A percentile compares a stretch with the other conserved stretches of the same genome.
Conservation (phyloP, 352 stramenopile genomes). For the Blastocystis sp. region DNA sequence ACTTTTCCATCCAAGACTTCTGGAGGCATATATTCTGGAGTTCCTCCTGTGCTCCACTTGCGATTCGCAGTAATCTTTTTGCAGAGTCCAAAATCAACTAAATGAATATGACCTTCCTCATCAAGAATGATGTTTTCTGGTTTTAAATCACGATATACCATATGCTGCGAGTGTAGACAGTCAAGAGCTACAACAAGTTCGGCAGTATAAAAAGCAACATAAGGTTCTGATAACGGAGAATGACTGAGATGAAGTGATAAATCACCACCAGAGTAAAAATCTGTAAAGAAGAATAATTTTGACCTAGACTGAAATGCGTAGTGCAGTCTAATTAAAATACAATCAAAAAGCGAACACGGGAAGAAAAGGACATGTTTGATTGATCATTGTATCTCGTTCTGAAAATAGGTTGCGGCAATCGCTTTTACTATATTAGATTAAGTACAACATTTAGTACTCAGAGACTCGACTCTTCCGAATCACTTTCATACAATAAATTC, state of each 20-base stretch:
- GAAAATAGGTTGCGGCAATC: slow-evolving; percentile 69
- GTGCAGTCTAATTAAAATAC: slow-evolving; percentile 80
- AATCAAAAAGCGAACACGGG: not conserved
- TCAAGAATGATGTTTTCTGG: slow-evolving; percentile 86
- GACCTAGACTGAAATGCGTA: slow-evolving; percentile 89
- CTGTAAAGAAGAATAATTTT: slow-evolving; percentile 92
- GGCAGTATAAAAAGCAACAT: slow-evolving; percentile 82
- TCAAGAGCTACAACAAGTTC: slow-evolving; percentile 83
- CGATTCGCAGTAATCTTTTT: slow-evolving; percentile 65
- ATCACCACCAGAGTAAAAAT: slow-evolving; percentile 93
- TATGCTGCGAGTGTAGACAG: slow-evolving; percentile 80
- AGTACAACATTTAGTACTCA: slow-evolving; percentile 85
- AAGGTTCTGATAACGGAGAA: slow-evolving; percentile 85
- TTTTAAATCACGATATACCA: slow-evolving; percentile 90
- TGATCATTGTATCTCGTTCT: slow-evolving; percentile 84
- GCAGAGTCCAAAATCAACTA: slow-evolving; percentile 82
- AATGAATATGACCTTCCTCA: slow-evolving; percentile 79
- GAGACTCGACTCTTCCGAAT: slow-evolving; percentile 81
- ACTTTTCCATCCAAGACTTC: slow-evolving; percentile 75
- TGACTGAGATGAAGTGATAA: slow-evolving; percentile 91
- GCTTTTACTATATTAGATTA: slow-evolving; percentile 68
- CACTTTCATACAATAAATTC: slow-evolving; percentile 82
- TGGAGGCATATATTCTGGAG: slow-evolving; percentile 74
- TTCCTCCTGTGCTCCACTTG: slow-evolving; percentile 32
- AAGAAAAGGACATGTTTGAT: slow-evolving; percentile 84